phyloP scores from a whole-genome alignment of 1,284 basidiomycete species.

The Cutaneotrichosporon sp. region DNA sequence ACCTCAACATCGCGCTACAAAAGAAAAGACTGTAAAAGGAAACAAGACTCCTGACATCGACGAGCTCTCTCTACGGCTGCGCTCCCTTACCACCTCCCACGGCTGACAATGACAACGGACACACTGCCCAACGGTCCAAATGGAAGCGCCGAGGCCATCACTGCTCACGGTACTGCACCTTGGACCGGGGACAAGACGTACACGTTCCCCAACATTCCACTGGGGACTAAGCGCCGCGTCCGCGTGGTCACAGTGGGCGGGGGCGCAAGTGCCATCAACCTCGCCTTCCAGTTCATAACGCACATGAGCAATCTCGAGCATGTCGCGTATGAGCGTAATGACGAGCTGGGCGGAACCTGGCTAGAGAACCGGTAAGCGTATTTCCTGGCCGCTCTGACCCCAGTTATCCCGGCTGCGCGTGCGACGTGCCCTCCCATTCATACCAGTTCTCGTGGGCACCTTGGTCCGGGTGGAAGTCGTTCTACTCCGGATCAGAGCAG shows the following conservation, averaged over 20 bases:
- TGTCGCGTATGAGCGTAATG: slow-evolving; percentile 8
- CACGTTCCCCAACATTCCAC: slow-evolving; percentile 5
- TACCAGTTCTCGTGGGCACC: slow-evolving; percentile 29
- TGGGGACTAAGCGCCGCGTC: neutral
- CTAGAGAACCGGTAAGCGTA: slow-evolving; percentile 19
- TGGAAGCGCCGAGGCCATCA: no score
- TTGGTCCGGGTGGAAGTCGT: slow-evolving; percentile 22
- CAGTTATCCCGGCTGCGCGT: slow-evolving; percentile 28
- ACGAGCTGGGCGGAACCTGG: slow-evolving; percentile 12
- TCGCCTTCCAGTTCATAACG: slow-evolving; percentile 10
- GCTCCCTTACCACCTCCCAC: no score
- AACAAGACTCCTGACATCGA: no score
- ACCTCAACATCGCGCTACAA: no score
- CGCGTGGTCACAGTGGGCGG: slow-evolving; percentile 10
- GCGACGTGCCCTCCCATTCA: slow-evolving; percentile 33
- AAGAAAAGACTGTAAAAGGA: no score
- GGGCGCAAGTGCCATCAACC: slow-evolving; percentile 10
- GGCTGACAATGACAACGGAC: no score
- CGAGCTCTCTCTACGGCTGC: no score
- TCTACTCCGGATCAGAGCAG: slow-evolving; percentile 28
- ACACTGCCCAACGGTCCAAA: no score
- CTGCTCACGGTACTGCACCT: neutral
- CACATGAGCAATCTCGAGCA: slow-evolving; percentile 6
- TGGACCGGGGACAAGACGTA: neutral
- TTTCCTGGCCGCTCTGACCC: neutral